Percentiles rank a stretch among this genome's conserved stretches.
Evolutionary conservation across 768 basidiomycete genomes (phyloP).

Genomic region (Boletus eberwhitei): DNA sequence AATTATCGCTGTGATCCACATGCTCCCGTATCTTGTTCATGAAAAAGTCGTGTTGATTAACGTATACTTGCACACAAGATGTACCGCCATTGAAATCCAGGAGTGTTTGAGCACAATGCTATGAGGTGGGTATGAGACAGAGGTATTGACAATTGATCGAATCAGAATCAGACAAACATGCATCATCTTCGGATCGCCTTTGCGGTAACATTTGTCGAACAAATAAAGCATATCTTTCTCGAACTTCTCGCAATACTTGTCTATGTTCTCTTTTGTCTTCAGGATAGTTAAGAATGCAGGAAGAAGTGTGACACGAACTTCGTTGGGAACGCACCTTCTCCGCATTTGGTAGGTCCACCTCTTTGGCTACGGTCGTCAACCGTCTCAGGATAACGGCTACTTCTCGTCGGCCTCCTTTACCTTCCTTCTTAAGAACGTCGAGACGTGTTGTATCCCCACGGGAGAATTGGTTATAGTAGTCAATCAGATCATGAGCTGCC

Average conservation of each 20-base stretch:
- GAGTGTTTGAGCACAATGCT: constrained; percentile 97
- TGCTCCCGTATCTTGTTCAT: constrained; percentile 84
- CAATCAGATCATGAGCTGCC: constrained; percentile 89
- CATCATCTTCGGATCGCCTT: constrained; percentile 99
- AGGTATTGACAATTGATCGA: constrained; percentile 1
- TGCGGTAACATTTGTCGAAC: constrained; percentile 93
- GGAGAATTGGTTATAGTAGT: constrained; percentile 91
- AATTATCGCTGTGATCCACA: constrained; percentile 50
- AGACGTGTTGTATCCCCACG: constrained; percentile 72
- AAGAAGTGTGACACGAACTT: background rate
- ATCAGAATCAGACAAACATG: constrained; percentile 54
- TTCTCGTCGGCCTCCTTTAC: constrained; percentile 82
- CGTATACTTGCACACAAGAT: constrained; percentile 97
- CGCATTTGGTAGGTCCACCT: constrained; percentile 82
- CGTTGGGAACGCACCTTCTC: constrained; percentile 56
- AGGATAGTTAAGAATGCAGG: background rate
- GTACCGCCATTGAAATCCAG: constrained; percentile 97
- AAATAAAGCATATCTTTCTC: constrained; percentile 97
- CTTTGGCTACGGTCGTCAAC: constrained; percentile 84
- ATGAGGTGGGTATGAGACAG: constrained; percentile 11
- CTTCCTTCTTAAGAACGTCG: constrained; percentile 81
- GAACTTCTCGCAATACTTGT: constrained; percentile 97
- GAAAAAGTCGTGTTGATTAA: constrained; percentile 99
- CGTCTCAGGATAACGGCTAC: constrained; percentile 85
- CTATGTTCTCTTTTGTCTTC: constrained; percentile 87